Conservation (phyloP, 108 stramenopile species). For the Skeletonema potamos region DNA sequence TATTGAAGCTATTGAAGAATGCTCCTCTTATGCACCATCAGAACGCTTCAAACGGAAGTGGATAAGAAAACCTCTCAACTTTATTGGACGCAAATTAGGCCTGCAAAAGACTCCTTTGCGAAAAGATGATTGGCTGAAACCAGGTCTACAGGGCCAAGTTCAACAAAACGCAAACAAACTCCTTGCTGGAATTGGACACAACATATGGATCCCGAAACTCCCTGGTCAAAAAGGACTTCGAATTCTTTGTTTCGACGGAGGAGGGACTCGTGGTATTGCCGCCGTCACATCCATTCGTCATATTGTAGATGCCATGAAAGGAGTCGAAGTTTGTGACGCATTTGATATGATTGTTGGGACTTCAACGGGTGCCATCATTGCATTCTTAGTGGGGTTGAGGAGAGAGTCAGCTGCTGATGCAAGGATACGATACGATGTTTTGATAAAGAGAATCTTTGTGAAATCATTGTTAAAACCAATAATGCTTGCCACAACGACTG, state of each 20-base stretch:
- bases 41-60: slow-evolving; percentile 36
- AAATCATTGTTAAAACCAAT: slow-evolving; percentile 73
- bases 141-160: slow-evolving; percentile 50
- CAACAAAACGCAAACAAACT: slow-evolving; percentile 78
- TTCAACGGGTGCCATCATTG: slow-evolving; percentile 84
- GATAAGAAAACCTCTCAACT: slow-evolving; percentile 36
- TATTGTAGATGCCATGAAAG: slow-evolving; percentile 65
- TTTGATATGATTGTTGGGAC: slow-evolving; percentile 87
- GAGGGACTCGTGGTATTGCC: slow-evolving; percentile 79
- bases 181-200: slow-evolving; percentile 81
- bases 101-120: background rate
- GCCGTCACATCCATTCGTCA: slow-evolving; percentile 65
- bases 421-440: slow-evolving; percentile 70
- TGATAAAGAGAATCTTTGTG: slow-evolving; percentile 79
- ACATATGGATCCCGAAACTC: slow-evolving; percentile 78
- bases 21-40: slow-evolving; percentile 41
- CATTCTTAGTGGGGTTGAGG: slow-evolving; percentile 70
- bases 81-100: slow-evolving; percentile 22
- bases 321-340: slow-evolving; percentile 73
- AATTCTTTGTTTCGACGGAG: slow-evolving; percentile 56
- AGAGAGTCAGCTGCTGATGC: slow-evolving; percentile 68
- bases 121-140: slow-evolving; percentile 16
- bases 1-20: slow-evolving; percentile 58
- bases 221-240: slow-evolving; percentile 68
- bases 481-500: slow-evolving; percentile 81